Evolutionary conservation across 2,329 filamentous ascomycete genomes (phyloP), one percentile per base, ranked within the genome.

Genomic region (Aspergillus sergii): DNA sequence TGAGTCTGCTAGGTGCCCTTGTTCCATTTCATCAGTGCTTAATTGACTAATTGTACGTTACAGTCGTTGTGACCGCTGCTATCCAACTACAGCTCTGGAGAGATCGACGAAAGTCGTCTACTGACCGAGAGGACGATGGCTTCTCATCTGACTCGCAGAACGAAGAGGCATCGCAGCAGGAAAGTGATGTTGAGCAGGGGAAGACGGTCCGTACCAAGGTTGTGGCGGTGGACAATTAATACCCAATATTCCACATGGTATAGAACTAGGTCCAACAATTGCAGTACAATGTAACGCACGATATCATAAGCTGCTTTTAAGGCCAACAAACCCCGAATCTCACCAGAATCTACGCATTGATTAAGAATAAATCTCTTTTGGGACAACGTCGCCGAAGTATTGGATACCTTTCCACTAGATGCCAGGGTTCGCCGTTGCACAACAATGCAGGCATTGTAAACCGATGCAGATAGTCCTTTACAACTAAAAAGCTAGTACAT

Each of bases 1-100:
- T 79, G 67, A 72, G 75, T 61, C 1, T 51, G 2, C 30, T 21
- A 16, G 5, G 1, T 21, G 7, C 12, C 46, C 46, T 0, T 14
- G 7, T 28, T 28, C 23, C 9, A 26, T 1, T 10, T 0, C 0
- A 16, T 0, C 7, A 4, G 11, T 7, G 19, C 14, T 14, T 4
- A 16, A 50, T 16, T 2, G 6, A 2, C 3, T 14, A 9, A 2
- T 4, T 9, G 0, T 34, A 10, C 23, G 1, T n/a, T 9, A 3
- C 19, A 53, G 50, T 53, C 5, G 8, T 53, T 21, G 50, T 53
- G 3, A 53, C 28, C 3, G 50, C 50, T 11, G 30, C 28, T 21
- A 23, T 53, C 11, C 50, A 53, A 11, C 0, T 32, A 1, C 50
- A 32, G 3, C 50, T 36, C 16, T n/a, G 16, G n/a, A 30, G 50